phyloP scores from a whole-genome alignment of 371 early-diverging fungal genomes.

The Actinomortierella wolfii region DNA sequence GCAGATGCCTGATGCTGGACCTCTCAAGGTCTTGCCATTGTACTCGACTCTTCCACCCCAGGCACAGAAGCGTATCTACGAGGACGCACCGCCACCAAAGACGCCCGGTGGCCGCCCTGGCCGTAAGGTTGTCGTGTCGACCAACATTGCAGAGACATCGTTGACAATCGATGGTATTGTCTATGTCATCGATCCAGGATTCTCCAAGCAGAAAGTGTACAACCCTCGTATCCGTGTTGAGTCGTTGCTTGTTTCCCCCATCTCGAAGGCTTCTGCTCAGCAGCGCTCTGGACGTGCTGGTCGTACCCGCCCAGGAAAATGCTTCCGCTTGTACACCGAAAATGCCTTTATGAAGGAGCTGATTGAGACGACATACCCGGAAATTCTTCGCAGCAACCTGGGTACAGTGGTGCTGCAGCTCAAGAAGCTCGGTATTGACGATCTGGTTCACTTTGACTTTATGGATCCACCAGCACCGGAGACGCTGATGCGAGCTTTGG shows the following conservation, averaged over 20 bases:
- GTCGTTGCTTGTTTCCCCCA: conserved; percentile 85
- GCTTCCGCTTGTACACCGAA: conserved; percentile 97
- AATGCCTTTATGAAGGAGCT: conserved; percentile 78
- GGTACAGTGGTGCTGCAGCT: conserved; percentile 87
- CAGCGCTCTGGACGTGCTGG: conserved; percentile 99
- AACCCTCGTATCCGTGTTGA: conserved; percentile 95
- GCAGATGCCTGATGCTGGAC: conserved; percentile 56
- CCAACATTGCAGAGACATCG: conserved; percentile 99
- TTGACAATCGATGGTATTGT: conserved; percentile 98
- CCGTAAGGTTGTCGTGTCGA: conserved; percentile 93
- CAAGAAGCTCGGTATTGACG: conserved; percentile 90
- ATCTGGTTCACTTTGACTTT: conserved; percentile 93
- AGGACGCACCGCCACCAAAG: conserved; percentile 81
- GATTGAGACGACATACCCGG: conserved; percentile 88
- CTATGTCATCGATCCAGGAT: conserved; percentile 98
- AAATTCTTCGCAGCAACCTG: conserved; percentile 94
- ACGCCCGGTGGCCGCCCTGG: conserved; percentile 80
- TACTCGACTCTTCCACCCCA: conserved; percentile 94
- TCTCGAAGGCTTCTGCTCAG: conserved; percentile 94
- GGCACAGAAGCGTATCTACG: conserved; percentile 92
- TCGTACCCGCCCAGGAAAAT: conserved; percentile 82
- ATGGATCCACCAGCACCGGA: conserved; percentile 89
- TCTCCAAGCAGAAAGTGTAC: conserved; percentile 96
- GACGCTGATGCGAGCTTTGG: conserved; percentile 82
- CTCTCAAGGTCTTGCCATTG: conserved; percentile 75